Evolutionary conservation across 768 basidiomycete genomes (phyloP).

Genomic region (Scleroderma bovista): DNA sequence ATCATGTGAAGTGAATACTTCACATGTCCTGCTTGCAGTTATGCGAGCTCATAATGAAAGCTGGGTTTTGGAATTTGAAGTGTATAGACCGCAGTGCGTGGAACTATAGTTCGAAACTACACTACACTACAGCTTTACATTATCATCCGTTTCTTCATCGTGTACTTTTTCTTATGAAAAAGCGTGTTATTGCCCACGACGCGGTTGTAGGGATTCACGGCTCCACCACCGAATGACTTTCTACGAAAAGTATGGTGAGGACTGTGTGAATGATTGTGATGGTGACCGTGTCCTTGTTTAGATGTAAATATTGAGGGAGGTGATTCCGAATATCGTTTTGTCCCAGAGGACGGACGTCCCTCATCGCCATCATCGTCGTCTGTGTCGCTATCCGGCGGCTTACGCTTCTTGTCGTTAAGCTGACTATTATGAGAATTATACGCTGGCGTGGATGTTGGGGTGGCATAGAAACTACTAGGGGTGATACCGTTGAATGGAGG

Average conservation of each 20-base stretch:
- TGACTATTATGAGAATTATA: background rate
- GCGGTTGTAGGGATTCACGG: slow-evolving; percentile 31
- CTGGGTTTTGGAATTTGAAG: too few relatives aligned
- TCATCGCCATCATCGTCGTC: slow-evolving; percentile 28
- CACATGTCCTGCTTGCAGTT: background rate
- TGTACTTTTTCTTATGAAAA: slow-evolving; percentile 25
- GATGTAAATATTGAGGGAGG: slow-evolving; percentile 19
- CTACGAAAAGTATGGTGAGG: slow-evolving; percentile 4
- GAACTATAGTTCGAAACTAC: background rate
- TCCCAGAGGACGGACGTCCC: slow-evolving; percentile 13
- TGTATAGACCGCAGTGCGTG: background rate
- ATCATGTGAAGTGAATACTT: background rate
- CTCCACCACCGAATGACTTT: slow-evolving; percentile 27
- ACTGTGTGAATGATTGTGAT: background rate
- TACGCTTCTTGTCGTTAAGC: slow-evolving; percentile 34
- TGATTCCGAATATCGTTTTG: slow-evolving; percentile 15
- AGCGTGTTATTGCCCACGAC: slow-evolving; percentile 30
- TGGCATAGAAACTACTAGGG: slow-evolving; percentile 36
- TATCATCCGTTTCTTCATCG: slow-evolving; percentile 30
- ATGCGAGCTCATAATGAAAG: too few relatives aligned
- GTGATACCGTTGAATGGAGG: slow-evolving; percentile 25
- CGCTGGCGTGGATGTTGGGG: slow-evolving; percentile 1
- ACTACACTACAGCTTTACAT: slow-evolving; percentile 30
- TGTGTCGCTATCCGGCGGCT: slow-evolving; percentile 23
- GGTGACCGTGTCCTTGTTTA: slow-evolving; percentile 17